These are phyloP conservation scores for Aspergillus sp. DNA, from an alignment of 2,329 filamentous ascomycete species.

Conservation along the genomic window DNA sequence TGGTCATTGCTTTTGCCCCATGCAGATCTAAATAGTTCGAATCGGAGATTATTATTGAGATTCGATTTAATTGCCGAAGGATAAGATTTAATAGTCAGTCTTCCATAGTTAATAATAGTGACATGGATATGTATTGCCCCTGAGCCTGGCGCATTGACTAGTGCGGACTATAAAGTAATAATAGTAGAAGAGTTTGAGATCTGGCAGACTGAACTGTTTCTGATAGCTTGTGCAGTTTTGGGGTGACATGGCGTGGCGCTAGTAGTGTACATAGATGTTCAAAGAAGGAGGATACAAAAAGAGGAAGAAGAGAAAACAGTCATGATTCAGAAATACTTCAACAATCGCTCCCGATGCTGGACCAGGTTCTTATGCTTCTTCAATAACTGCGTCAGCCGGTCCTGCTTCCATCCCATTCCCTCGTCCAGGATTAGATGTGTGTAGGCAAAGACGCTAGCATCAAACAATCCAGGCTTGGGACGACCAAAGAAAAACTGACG, in stretches of 20 bases:
- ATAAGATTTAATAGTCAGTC: no score
- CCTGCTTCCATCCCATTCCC: constrained; percentile 55
- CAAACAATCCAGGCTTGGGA: constrained; percentile 61
- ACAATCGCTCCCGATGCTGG: constrained; percentile 53
- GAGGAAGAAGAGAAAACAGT: no score
- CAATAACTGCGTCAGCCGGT: constrained; percentile 51
- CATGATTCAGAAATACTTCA: constrained; percentile 41
- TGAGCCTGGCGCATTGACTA: no score
- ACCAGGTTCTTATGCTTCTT: constrained; percentile 54
- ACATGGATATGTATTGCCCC: no score
- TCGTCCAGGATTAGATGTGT: constrained; percentile 69
- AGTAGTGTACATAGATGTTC: background rate
- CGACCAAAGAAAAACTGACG: constrained; percentile 55
- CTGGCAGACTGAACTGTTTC: no score
- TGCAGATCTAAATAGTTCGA: no score
- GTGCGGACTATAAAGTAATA: no score
- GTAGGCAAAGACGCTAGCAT: constrained; percentile 85
- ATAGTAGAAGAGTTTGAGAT: no score
- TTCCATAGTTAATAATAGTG: no score
- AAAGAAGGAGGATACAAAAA: background rate
- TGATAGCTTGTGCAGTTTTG: constrained; percentile 5
- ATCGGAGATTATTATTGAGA: no score
- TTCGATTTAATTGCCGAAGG: no score
- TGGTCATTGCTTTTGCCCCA: no score
- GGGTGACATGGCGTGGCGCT: background rate